Conservation (phyloP, 2,329 filamentous ascomycete species). For the Alternaria gansuensis region DNA sequence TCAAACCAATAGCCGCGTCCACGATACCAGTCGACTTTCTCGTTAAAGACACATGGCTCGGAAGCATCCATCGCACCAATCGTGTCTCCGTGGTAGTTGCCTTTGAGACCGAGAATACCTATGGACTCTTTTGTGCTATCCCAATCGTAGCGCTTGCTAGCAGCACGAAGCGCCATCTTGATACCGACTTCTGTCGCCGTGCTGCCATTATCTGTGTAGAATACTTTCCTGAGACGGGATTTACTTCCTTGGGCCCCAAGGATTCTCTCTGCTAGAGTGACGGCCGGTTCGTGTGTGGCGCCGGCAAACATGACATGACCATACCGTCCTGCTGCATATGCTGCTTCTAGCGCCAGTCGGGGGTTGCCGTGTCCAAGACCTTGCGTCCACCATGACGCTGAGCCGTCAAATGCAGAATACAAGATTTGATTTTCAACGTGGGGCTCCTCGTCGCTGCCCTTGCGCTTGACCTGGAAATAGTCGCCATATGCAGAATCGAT, state of each 20-base stretch:
- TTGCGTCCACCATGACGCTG: slow-evolving; percentile 92
- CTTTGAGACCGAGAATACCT: slow-evolving; percentile 76
- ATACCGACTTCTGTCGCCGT: slow-evolving; percentile 84
- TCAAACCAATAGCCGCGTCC: slow-evolving; percentile 84
- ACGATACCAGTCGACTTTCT: slow-evolving; percentile 86
- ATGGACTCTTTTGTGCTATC: slow-evolving; percentile 65
- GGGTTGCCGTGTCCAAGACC: slow-evolving; percentile 81
- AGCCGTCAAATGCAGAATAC: slow-evolving; percentile 78
- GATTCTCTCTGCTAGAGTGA: slow-evolving; percentile 72
- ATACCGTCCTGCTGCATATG: slow-evolving; percentile 83
- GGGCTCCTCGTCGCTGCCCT: slow-evolving; percentile 26
- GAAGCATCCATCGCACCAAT: slow-evolving; percentile 88
- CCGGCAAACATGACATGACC: slow-evolving; percentile 90
- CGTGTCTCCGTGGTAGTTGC: slow-evolving; percentile 87
- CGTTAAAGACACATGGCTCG: slow-evolving; percentile 79
- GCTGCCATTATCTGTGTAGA: slow-evolving; percentile 85
- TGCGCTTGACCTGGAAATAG: slow-evolving; percentile 72
- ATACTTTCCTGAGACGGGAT: slow-evolving; percentile 73
- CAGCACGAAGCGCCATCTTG: slow-evolving; percentile 82
- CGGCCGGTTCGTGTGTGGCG: slow-evolving; percentile 79
- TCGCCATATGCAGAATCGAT: slow-evolving; percentile 85
- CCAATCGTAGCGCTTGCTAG: slow-evolving; percentile 73
- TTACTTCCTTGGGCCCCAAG: slow-evolving; percentile 66
- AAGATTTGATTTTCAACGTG: slow-evolving; percentile 55
- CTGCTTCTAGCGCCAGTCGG: slow-evolving; percentile 74